Conservation (phyloP, 2,329 filamentous ascomycete genomes). For the Neopestalotiopsis sp. region DNA sequence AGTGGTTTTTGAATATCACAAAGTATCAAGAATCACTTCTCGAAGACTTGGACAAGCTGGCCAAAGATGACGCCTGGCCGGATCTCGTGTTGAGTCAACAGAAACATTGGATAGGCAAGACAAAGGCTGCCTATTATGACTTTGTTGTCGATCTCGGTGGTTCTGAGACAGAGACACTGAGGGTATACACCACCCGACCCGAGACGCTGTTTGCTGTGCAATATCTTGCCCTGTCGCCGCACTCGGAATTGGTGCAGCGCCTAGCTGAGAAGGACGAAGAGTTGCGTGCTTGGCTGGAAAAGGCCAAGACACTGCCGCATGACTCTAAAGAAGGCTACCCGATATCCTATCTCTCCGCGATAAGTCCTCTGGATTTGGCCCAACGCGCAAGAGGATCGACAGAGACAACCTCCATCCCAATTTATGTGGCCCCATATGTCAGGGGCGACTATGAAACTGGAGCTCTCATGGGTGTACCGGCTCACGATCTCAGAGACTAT, state of each 20-base stretch:
- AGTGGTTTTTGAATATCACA: slow-evolving; percentile 91
- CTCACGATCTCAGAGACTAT: slow-evolving; percentile 79
- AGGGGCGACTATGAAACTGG: slow-evolving; percentile 85
- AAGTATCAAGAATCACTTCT: slow-evolving; percentile 76
- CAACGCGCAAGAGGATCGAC: neutral
- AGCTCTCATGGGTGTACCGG: slow-evolving; percentile 91
- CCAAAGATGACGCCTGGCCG: slow-evolving; percentile 73
- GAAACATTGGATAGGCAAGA: slow-evolving; percentile 86
- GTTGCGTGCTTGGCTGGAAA: slow-evolving; percentile 71
- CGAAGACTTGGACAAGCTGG: slow-evolving; percentile 70
- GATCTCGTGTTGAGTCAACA: slow-evolving; percentile 84
- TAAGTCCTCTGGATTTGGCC: slow-evolving; percentile 46
- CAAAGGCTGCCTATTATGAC: slow-evolving; percentile 72
- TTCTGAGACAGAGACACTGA: slow-evolving; percentile 54
- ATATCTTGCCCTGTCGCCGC: slow-evolving; percentile 78
- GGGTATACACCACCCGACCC: slow-evolving; percentile 83
- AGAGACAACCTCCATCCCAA: slow-evolving; percentile 57
- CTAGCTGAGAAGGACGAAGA: slow-evolving; percentile 64
- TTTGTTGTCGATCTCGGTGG: slow-evolving; percentile 64
- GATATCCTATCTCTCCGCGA: slow-evolving; percentile 56
- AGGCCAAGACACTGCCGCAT: slow-evolving; percentile 58
- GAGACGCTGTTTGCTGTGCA: slow-evolving; percentile 89
- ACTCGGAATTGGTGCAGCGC: slow-evolving; percentile 70
- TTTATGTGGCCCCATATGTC: slow-evolving; percentile 86
- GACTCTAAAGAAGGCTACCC: slow-evolving; percentile 72